Evolutionary conservation across 78 protist species (phyloP), one percentile per base, ranked within the genome.

Genomic region (Chrysochromulina parva): DNA sequence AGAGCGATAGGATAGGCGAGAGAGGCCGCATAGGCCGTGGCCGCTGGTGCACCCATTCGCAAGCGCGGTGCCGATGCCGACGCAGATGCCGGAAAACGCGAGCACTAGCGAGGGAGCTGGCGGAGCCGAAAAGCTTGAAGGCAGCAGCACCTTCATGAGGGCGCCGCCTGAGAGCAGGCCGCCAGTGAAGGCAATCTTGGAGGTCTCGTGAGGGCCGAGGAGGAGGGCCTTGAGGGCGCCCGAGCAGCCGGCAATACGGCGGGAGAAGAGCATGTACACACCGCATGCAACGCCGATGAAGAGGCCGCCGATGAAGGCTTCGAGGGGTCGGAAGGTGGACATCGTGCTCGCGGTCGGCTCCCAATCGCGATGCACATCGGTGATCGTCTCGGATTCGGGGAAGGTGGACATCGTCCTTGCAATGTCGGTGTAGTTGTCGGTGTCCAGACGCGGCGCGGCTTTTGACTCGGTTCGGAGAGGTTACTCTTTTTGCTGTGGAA

Each of bases 41-140:
- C 93, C 93, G 1, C 60, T 28, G 28, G 93, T 91, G 78, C 93
- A 91, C 62, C 93, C 93, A 53, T 48, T 71, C 60, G 54, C 93
- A 54, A 90, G 58, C 54, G 2, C 14, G 38, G 81, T 9, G 54
- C 93, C 93, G 71, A 91, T 5, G 76, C 93, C 93, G 62, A 90
- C 66, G 38, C 73, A 58, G 52, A 88, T 4, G 60, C 93, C 93
- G 57, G n/a, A 59, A 16, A 17, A 67, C n/a, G 14, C 28, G 9
- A 28, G 22, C n/a, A 9, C 67, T 26, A 4, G 59, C 59, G 53
- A 76, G n/a, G 52, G 80, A 5, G 38, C 53, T 14, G 80, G 71
- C n/a, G 24, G 9, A 6, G 14, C 28, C n/a, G 4, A 13, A 20
- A 10, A 65, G 24, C 9, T 20, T 10, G 16, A 20, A 6, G 14